Evolutionary conservation across 495 filamentous ascomycete species (phyloP), one percentile per base, ranked within the genome.

Genomic region (Corynascus novoguineensis): DNA sequence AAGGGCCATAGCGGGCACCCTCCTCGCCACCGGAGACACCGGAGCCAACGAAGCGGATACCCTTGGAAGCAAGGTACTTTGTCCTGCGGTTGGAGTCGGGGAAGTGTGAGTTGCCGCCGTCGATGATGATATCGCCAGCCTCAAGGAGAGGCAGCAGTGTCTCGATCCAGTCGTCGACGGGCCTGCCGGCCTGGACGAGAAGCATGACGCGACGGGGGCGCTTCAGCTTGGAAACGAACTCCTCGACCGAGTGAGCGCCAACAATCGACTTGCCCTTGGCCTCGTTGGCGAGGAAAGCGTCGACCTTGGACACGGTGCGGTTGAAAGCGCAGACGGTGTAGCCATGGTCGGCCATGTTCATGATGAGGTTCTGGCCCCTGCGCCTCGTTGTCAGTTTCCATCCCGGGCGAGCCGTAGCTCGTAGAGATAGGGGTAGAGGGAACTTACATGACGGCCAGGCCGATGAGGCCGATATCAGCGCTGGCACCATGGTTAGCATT

Each of bases 21-120:
- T 98, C 93, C 82, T 98, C 93, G 80, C 93, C 93, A 76, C 93
- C 93, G 56, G 93, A 98, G 57, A 98, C 93, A 85, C 93, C 93
- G 68, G 87, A 86, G 67, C 93, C 93, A 71, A 98, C 92, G 74
- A 96, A 98, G 66, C 88, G 86, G 74, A 98, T 89, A 60, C 89
- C 86, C 85, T 98, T 98, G 67, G 70, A 68, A 22, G 75, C 71
- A 47, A 98, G 82, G 75, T 95, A 92, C 71, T 86, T 78, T 66
- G 89, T 89, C 68, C 93, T 89, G 77, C 93, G 90, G 83, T 96
- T 98, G 80, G 86, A 89, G 78, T 98, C 93, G 68, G 93, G 93
- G 85, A 86, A 98, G 79, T 98, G 93, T 47, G 95, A 97, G 85
- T 98, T 98, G 63, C 93, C 93, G 74, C 93, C 93, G 69, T 98